Conservation (phyloP, 2,329 filamentous ascomycete species). For the Claviceps arundinis region DNA sequence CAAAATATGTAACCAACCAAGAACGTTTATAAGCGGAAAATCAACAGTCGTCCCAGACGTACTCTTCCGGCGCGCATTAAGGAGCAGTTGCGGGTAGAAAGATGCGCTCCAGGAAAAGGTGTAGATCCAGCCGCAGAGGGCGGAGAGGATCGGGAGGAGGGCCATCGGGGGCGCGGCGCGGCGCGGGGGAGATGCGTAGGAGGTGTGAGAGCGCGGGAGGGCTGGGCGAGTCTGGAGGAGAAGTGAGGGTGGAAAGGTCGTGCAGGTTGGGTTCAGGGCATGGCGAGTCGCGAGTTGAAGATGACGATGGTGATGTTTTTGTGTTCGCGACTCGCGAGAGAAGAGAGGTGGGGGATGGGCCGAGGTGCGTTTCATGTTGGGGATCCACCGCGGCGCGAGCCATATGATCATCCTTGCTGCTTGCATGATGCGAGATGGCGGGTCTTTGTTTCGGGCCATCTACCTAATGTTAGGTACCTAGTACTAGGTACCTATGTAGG, state of each 20-base stretch:
- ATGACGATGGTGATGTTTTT: too few relatives aligned
- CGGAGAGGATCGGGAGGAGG: slow-evolving; percentile 37
- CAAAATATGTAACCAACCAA: slow-evolving; percentile 30
- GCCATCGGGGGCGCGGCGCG: slow-evolving; percentile 6
- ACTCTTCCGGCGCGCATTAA: slow-evolving; percentile 64
- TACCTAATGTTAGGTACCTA: too few relatives aligned
- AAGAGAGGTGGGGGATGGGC: too few relatives aligned
- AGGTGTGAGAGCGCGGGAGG: neutral
- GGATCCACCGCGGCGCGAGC: too few relatives aligned
- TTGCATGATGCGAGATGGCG: too few relatives aligned
- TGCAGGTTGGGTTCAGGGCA: too few relatives aligned
- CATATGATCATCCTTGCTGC: too few relatives aligned
- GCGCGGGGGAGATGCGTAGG: neutral
- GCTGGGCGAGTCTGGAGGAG: neutral
- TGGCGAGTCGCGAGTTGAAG: too few relatives aligned
- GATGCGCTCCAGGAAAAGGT: slow-evolving; percentile 69
- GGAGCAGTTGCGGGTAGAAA: slow-evolving; percentile 82
- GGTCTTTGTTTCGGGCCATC: too few relatives aligned
- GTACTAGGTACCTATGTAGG: too few relatives aligned
- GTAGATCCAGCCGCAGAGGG: slow-evolving; percentile 63
- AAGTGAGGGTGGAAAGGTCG: neutral
- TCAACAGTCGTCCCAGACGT: slow-evolving; percentile 79
- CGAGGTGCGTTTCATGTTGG: too few relatives aligned
- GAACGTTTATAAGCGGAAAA: slow-evolving; percentile 63
- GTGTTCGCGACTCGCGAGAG: too few relatives aligned